Base-by-base conservation (phyloP, 306 rosid species). In the Prunus kanzakura region DNA sequence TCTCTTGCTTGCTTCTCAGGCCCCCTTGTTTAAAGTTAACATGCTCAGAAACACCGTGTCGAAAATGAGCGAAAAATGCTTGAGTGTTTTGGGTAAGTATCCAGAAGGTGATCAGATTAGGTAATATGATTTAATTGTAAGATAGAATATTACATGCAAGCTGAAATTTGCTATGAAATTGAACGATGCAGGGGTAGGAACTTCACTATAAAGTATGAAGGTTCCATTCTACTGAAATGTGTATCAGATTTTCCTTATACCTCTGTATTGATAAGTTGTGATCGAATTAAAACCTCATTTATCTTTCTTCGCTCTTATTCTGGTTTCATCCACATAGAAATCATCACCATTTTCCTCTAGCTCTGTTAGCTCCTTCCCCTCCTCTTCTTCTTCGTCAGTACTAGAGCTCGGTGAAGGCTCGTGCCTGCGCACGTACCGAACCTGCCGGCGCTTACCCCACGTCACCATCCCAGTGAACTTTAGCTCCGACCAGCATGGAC, bases 381-480 rank as follows among this genome's bases (percentile, higher is more conserved):
- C 64, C 46, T 45, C 67, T 66, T 69, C 84, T 30, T 76, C 41
- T 3, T 57, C 75, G 16, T 16, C 79, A 10, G 15, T 23, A 15
- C 16, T 65, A 25, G 67, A 57, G 69, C 76, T 72, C 0, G 80
- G 49, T 20, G 79, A 73, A 78, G 85, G 19, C 73, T 76, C 84
- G 35, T 78, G 68, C 81, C 82, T 80, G 75, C 54, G 46, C 15
- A 89, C 20, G 80, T 84, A 92, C 51, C 92, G 85, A 70, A 89
- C 91, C 56, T 81, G 84, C n/a, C 90, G 81, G 60, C 92, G 92
- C 60, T 78, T 79, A 7, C 97, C 99, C 97, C 99, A 95, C 79
- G 87, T 92, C 69, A 86, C 72, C 89, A 95, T 80, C 72, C 96
- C 96, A 0, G 89, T 41, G 58, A 69, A 82, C 76, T 84, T 90